A percentile compares a stretch with the other conserved stretches of the same genome.
Conservation (phyloP, 108 stramenopile genomes). For the Cyclostephanos tholiformis region DNA sequence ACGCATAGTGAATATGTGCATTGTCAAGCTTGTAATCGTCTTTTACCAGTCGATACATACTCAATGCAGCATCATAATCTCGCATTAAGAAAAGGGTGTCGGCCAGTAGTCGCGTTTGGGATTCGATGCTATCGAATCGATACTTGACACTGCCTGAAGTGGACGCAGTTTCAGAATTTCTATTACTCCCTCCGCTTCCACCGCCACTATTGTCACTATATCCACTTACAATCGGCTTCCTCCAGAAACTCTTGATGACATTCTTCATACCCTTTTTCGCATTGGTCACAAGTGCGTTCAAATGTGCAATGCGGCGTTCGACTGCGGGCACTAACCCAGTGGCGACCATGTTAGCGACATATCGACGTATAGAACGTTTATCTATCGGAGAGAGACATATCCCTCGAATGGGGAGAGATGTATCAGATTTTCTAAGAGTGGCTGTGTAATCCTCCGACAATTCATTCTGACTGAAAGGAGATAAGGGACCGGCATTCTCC, state of each 20-base stretch:
- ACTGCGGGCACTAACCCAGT: constrained; percentile 65
- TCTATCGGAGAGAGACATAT: constrained; percentile 61
- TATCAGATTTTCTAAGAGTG: neutral
- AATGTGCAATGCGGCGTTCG: constrained; percentile 78
- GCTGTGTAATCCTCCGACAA: constrained; percentile 20
- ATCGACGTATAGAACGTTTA: constrained; percentile 69
- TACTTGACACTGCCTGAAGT: constrained; percentile 45
- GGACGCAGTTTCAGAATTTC: constrained; percentile 3
- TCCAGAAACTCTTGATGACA: constrained; percentile 83
- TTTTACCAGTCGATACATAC: constrained; percentile 75
- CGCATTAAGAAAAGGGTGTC: constrained; percentile 86
- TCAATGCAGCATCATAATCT: constrained; percentile 79
- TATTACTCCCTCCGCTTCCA: constrained; percentile 12
- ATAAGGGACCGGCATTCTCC: constrained; percentile 49
- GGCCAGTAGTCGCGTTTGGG: constrained; percentile 83
- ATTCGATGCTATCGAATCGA: constrained; percentile 82
- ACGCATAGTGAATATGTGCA: constrained; percentile 71
- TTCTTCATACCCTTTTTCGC: constrained; percentile 87
- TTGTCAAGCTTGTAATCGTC: constrained; percentile 91
- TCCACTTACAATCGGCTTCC: constrained; percentile 54
- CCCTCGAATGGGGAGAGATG: constrained; percentile 30
- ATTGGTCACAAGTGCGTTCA: constrained; percentile 80
- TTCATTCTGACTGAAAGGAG: constrained; percentile 25
- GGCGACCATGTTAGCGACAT: constrained; percentile 62
- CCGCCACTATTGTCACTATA: constrained; percentile 26